Conservation (phyloP, 768 basidiomycete genomes). For the Kondoa malvinella region DNA sequence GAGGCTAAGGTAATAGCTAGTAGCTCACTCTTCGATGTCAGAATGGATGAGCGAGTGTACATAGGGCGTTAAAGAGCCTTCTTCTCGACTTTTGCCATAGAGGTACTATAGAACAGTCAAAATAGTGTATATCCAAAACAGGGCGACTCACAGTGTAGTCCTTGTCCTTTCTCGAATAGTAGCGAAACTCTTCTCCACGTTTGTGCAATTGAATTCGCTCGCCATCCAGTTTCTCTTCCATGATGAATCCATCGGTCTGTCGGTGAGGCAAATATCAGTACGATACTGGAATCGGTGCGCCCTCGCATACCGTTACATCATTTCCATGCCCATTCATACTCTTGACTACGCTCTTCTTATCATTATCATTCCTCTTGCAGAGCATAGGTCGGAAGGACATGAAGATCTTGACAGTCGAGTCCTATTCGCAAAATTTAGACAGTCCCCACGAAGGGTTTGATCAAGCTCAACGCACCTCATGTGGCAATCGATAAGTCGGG, state of each 20-base stretch:
- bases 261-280: conserved; percentile 6
- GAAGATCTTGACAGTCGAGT: conserved; percentile 67
- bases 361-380: conserved; percentile 68
- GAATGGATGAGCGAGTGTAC: conserved; percentile 60
- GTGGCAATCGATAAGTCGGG: conserved; percentile 41
- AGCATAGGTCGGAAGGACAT: conserved; percentile 86
- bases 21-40: conserved; percentile 59
- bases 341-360: conserved; percentile 64
- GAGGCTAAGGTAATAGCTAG: not conserved
- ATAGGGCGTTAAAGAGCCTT: conserved; percentile 72
- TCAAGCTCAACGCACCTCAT: conserved; percentile 39
- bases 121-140: not conserved
- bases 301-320: not conserved
- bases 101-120: conserved; percentile 74
- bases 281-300: not conserved
- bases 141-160: not conserved
- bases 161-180: conserved; percentile 58
- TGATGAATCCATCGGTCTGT: conserved; percentile 50
- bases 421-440: conserved; percentile 39
- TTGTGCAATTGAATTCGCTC: conserved; percentile 94
- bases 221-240: conserved; percentile 95
- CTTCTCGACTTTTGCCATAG: conserved; percentile 54
- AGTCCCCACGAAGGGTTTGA: conserved; percentile 1
- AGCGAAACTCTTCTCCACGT: conserved; percentile 73
- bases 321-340: conserved; percentile 42